Base-by-base conservation (phyloP, 305 asterid species). In the Caryopteris hybrid region DNA sequence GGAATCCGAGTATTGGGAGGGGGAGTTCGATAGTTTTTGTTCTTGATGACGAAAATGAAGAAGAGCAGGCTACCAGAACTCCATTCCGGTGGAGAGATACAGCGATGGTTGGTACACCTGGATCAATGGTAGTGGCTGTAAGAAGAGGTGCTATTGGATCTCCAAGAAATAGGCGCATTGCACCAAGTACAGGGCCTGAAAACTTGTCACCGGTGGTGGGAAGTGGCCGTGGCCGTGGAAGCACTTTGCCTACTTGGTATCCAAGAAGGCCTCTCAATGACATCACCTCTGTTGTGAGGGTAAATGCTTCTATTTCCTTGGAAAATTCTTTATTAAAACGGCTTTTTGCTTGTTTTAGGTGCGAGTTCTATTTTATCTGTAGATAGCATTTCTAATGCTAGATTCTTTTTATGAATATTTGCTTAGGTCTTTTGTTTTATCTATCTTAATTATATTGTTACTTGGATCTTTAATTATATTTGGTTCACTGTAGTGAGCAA, bases 201-300 rank as follows among this genome's bases (percentile, higher is more conserved):
- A 82, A 82, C 71, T 36, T 68, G 74, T 73, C 82, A 8, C 80
- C 86, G 4, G 59, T 38, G 59, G 70, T 61, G 57, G 69, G 75
- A 45, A 70, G 75, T 29, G 63, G 74, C 52, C 85, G 77, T 18
- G 86, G 79, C 3, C 70, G 69, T 2, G 76, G 84, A 59, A 74
- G 74, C 61, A 71, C 48, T 21, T 69, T 92, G 77, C 97, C 98
- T 13, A 33, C 74, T 50, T 92, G 97, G 98, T 92, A 92, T 64
- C 96, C 92, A 4, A 87, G 97, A 71, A 80, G 80, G 17, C 95
- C 96, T 34, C 80, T 92, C 16, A 83, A 80, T 25, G 98, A 92
- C 29, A 78, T 89, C 21, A 88, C 96, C 33, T 43, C 82, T 13
- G 79, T 92, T 16, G 71, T 79, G 52, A 81, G 96, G 96, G 98